Evolutionary conservation across 2,329 filamentous ascomycete genomes (phyloP).

Genomic region (Exophiala viscosa): DNA sequence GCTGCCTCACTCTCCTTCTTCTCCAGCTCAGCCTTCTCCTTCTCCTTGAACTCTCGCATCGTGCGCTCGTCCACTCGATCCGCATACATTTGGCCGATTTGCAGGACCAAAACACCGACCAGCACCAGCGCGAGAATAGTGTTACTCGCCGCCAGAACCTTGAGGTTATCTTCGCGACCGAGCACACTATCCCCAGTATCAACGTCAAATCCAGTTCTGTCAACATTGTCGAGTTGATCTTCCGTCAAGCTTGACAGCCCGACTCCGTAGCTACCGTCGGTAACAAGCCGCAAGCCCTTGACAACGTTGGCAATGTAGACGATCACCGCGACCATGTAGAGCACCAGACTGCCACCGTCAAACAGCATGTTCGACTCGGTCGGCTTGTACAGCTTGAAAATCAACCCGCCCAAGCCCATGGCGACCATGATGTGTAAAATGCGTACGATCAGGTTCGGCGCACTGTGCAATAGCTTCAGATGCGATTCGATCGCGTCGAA

Average conservation of each 20-base stretch:
- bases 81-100: constrained; percentile 98
- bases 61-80: constrained; percentile 89
- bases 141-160: constrained; percentile 89
- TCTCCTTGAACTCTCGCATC: constrained; percentile 52
- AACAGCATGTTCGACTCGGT: constrained; percentile 95
- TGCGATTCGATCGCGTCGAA: constrained; percentile 84
- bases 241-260: constrained; percentile 13
- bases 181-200: constrained; percentile 55
- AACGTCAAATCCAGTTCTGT: constrained; percentile 27
- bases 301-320: constrained; percentile 97
- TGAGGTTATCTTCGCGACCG: constrained; percentile 80
- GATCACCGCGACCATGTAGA: constrained; percentile 80
- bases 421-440: constrained; percentile 91
- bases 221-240: constrained; percentile 38
- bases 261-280: constrained; percentile 62
- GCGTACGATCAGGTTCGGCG: constrained; percentile 85
- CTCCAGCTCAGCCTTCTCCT: constrained; percentile 31
- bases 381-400: constrained; percentile 91
- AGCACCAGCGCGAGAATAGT: constrained; percentile 92
- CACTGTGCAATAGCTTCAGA: constrained; percentile 84
- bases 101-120: constrained; percentile 84
- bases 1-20: constrained; percentile 16
- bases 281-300: constrained; percentile 84
- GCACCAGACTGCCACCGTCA: constrained; percentile 67
- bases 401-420: constrained; percentile 81